These are phyloP conservation scores for Letharia columbiana DNA, from an alignment of 495 filamentous ascomycete species.

Conservation along the genomic window DNA sequence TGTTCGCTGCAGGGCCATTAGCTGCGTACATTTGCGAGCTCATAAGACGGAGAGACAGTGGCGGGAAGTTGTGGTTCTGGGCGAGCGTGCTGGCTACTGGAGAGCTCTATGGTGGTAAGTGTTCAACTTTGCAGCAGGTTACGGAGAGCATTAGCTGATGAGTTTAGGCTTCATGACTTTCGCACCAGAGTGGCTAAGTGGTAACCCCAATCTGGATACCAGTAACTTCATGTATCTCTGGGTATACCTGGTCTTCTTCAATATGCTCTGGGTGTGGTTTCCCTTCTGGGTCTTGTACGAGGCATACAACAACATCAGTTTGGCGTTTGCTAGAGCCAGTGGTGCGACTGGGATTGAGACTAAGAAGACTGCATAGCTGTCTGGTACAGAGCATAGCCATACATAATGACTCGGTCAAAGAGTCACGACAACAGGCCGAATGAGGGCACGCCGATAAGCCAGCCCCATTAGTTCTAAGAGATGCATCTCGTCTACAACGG, in stretches of 20 bases:
- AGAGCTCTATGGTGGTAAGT: conserved; percentile 81
- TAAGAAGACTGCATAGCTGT: conserved; percentile 9
- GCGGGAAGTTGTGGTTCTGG: conserved; percentile 54
- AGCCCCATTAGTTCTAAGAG: background rate
- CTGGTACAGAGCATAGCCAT: background rate
- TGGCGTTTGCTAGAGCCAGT: conserved; percentile 41
- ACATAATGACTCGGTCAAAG: background rate
- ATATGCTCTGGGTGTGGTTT: conserved; percentile 51
- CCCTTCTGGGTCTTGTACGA: conserved; percentile 70
- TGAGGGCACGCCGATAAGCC: background rate
- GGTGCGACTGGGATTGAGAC: conserved; percentile 1
- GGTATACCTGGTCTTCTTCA: conserved; percentile 89
- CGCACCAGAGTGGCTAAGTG: conserved; percentile 83
- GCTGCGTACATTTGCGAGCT: conserved; percentile 63
- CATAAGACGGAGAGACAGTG: conserved; percentile 35
- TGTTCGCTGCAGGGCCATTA: conserved; percentile 65
- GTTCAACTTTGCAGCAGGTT: background rate
- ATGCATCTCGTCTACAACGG: background rate
- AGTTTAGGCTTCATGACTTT: conserved; percentile 82
- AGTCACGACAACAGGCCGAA: background rate
- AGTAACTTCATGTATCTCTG: conserved; percentile 78
- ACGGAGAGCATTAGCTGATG: background rate
- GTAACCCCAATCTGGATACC: conserved; percentile 65
- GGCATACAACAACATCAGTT: conserved; percentile 49
- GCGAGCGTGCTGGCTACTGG: conserved; percentile 74